These are phyloP conservation scores for Aspergillus oerlinghausenensis DNA, from an alignment of 2,329 filamentous ascomycete genomes.

Conservation along the genomic window DNA sequence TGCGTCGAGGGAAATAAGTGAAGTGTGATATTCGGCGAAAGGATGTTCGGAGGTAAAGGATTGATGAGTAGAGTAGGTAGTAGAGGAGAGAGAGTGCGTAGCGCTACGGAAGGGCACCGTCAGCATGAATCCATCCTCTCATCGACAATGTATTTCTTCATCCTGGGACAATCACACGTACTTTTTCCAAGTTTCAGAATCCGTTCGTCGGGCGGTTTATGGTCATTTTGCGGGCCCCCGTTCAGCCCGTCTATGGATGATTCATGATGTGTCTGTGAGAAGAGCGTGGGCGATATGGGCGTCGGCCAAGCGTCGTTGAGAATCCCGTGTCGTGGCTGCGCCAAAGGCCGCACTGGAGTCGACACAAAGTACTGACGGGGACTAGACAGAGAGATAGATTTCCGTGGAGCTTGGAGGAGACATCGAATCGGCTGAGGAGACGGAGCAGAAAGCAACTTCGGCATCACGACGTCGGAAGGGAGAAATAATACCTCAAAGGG, in stretches of 20 bases:
- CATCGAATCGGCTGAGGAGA: slow-evolving; percentile 5
- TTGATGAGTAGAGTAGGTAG: slow-evolving; percentile 58
- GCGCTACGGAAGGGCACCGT: slow-evolving; percentile 39
- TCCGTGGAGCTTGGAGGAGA: slow-evolving; percentile 1
- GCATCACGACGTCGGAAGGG: slow-evolving; percentile 17
- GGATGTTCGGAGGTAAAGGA: slow-evolving; percentile 57
- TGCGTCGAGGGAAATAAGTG: slow-evolving; percentile 61
- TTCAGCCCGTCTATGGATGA: slow-evolving; percentile 20
- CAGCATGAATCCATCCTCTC: neutral
- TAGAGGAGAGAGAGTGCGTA: slow-evolving; percentile 58
- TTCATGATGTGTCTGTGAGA: slow-evolving; percentile 21
- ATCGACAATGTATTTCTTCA: neutral
- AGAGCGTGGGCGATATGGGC: slow-evolving; percentile 16
- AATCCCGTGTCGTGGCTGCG: slow-evolving; percentile 34
- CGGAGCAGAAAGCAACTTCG: slow-evolving; percentile 19
- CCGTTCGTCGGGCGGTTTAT: slow-evolving; percentile 54
- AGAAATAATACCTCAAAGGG: neutral
- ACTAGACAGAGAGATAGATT: slow-evolving; percentile 5
- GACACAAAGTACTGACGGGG: slow-evolving; percentile 23
- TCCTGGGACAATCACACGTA: slow-evolving; percentile 28
- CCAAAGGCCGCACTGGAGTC: slow-evolving; percentile 27
- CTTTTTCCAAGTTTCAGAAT: slow-evolving; percentile 60
- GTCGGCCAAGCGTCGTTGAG: slow-evolving; percentile 34
- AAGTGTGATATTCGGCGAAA: slow-evolving; percentile 58
- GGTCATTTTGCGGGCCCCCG: slow-evolving; percentile 28